These are phyloP conservation scores for Phytopythium helicoides DNA, from an alignment of 352 stramenopile genomes.

Conservation along the genomic window DNA sequence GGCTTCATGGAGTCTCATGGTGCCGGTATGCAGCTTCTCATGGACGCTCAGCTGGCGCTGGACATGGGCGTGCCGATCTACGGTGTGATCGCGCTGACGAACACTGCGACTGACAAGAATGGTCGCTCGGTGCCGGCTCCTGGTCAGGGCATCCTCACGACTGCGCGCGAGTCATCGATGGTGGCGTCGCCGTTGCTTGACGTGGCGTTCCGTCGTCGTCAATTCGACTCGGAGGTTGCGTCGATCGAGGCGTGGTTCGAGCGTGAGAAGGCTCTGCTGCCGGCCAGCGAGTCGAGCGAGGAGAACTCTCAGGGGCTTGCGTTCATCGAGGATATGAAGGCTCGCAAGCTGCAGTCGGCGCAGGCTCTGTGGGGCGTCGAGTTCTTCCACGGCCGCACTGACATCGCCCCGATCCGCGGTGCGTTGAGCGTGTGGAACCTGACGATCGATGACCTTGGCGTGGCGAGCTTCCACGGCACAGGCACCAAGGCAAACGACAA, in stretches of 20 bases:
- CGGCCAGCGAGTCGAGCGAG: constrained; percentile 21
- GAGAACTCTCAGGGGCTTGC: constrained; percentile 13
- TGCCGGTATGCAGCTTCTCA: constrained; percentile 85
- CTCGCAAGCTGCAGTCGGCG: constrained; percentile 62
- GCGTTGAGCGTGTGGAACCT: constrained; percentile 79
- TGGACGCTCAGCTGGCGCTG: constrained; percentile 83
- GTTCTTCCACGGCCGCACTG: constrained; percentile 54
- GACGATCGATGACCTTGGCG: constrained; percentile 76
- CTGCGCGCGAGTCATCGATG: constrained; percentile 51
- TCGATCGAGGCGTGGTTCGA: constrained; percentile 72
- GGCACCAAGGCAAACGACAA: constrained; percentile 84
- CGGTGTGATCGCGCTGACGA: constrained; percentile 75
- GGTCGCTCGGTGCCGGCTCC: constrained; percentile 80
- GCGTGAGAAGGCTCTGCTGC: constrained; percentile 45
- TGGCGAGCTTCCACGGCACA: constrained; percentile 84
- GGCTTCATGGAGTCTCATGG: constrained; percentile 91
- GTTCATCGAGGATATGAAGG: constrained; percentile 65
- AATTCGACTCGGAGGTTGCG: constrained; percentile 74
- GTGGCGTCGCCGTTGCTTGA: constrained; percentile 58
- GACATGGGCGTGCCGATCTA: constrained; percentile 89
- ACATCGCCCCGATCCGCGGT: constrained; percentile 78
- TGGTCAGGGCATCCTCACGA: constrained; percentile 85
- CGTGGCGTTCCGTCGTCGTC: constrained; percentile 63
- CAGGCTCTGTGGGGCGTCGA: constrained; percentile 66
- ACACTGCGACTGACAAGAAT: constrained; percentile 88